A percentile compares a stretch with the other conserved stretches of the same genome.
Conservation (phyloP, 371 early-diverging fungal species). For the Mucor indicus region DNA sequence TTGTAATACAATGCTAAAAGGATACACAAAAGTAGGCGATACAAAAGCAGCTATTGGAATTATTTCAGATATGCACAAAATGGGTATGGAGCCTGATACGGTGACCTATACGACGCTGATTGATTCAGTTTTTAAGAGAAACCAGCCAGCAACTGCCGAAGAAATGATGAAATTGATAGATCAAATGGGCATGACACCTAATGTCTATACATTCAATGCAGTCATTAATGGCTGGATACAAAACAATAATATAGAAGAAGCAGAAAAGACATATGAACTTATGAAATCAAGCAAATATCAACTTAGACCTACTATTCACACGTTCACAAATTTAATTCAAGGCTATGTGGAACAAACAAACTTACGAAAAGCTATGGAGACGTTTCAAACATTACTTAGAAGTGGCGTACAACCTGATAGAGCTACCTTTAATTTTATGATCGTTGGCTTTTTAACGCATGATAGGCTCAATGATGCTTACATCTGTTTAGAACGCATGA, state of each 20-base stretch:
- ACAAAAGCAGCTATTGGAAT: slow-evolving; percentile 20
- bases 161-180: slow-evolving; percentile 26
- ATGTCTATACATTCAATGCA: slow-evolving; percentile 44
- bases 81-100: slow-evolving; percentile 32
- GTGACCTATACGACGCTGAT: slow-evolving; percentile 46
- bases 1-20: slow-evolving; percentile 49
- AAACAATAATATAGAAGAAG: slow-evolving; percentile 24
- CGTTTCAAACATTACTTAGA: slow-evolving; percentile 29
- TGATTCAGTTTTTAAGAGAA: slow-evolving; percentile 32
- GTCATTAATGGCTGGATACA: slow-evolving; percentile 43
- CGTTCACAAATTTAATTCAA: slow-evolving; percentile 45
- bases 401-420: slow-evolving; percentile 34
- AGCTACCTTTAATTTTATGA: slow-evolving; percentile 45
- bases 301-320: slow-evolving; percentile 35
- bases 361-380: slow-evolving; percentile 32
- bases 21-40: slow-evolving; percentile 24
- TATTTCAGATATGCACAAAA: slow-evolving; percentile 37
- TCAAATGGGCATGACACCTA: slow-evolving; percentile 33
- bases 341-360: slow-evolving; percentile 32
- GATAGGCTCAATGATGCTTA: slow-evolving; percentile 37
- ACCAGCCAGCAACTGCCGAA: slow-evolving; percentile 19
- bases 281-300: slow-evolving; percentile 4
- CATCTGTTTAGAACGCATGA: slow-evolving; percentile 31
- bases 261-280: slow-evolving; percentile 28
- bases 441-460: slow-evolving; percentile 33